These are phyloP conservation scores for Schrenkiella parvula DNA, from an alignment of 345 rosid genomes.

Conservation along the genomic window DNA sequence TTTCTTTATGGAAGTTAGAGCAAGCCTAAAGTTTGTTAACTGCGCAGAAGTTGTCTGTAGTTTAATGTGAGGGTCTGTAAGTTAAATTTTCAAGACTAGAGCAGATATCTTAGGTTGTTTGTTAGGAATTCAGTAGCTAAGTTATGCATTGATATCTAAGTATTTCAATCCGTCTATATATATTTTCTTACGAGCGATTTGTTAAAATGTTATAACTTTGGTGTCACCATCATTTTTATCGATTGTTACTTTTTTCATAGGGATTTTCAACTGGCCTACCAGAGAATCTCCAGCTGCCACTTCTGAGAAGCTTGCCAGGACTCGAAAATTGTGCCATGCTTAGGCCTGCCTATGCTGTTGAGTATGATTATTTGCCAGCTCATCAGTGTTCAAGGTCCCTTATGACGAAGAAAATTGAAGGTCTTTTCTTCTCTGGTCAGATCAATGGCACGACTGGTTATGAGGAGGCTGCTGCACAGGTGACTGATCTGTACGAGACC, in stretches of 20 bases:
- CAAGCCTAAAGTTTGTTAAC: conserved; percentile 2
- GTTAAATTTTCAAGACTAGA: conserved; percentile 5
- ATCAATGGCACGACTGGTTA: conserved; percentile 98
- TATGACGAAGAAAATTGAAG: conserved; percentile 89
- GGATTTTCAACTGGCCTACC: conserved; percentile 99
- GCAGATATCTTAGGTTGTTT: conserved; percentile 11
- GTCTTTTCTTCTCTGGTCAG: conserved; percentile 98
- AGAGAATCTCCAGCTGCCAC: conserved; percentile 92
- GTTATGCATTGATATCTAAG: background rate
- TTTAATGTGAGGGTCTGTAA: background rate
- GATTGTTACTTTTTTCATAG: conserved; percentile 36
- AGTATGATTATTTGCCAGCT: conserved; percentile 96
- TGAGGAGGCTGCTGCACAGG: conserved; percentile 99
- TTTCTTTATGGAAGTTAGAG: background rate
- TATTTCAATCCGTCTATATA: background rate
- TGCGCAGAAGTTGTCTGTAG: background rate
- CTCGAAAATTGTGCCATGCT: conserved; percentile 95
- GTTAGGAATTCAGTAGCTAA: background rate
- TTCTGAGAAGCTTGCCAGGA: conserved; percentile 91
- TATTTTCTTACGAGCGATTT: background rate
- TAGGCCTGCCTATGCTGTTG: conserved; percentile 99
- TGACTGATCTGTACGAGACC: conserved; percentile 19
- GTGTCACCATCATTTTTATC: conserved; percentile 1
- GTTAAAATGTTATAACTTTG: conserved; percentile 3
- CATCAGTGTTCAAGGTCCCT: conserved; percentile 90